These are phyloP conservation scores for Chimonanthus salicifolius DNA, from an alignment of 164 flowering plant species.

Conservation along the genomic window DNA sequence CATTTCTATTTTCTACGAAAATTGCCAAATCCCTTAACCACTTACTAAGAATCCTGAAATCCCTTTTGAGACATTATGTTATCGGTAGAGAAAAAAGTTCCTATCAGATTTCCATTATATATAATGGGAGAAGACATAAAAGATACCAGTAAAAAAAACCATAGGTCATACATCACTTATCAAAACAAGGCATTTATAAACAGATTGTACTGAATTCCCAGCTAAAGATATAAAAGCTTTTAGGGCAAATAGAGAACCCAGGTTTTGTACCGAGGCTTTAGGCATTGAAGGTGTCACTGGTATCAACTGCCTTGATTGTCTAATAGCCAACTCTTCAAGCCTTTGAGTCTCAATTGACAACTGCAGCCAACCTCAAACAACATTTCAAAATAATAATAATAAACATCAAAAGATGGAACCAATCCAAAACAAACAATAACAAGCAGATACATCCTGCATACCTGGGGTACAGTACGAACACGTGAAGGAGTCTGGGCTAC, in stretches of 20 bases:
- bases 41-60: no score
- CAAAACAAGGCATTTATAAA: background rate
- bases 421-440: background rate
- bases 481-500: constrained; percentile 68
- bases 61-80: no score
- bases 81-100: no score
- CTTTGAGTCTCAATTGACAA: constrained; percentile 61
- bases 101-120: background rate
- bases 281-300: constrained; percentile 78
- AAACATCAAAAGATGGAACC: background rate
- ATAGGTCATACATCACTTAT: background rate
- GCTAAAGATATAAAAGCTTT: background rate
- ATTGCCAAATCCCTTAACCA: no score
- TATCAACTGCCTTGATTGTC: constrained; percentile 74
- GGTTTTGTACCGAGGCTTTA: constrained; percentile 51
- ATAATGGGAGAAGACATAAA: background rate
- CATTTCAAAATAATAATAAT: background rate
- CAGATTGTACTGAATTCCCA: background rate
- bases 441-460: constrained; percentile 11
- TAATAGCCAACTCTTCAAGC: constrained; percentile 77
- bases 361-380: constrained; percentile 19
- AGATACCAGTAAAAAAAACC: background rate
- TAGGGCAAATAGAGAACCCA: background rate
- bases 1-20: no score
- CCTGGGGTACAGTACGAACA: constrained; percentile 65